Evolutionary conservation across 148 eudicot species (phyloP).

Genomic region (Rhododendron henanense): DNA sequence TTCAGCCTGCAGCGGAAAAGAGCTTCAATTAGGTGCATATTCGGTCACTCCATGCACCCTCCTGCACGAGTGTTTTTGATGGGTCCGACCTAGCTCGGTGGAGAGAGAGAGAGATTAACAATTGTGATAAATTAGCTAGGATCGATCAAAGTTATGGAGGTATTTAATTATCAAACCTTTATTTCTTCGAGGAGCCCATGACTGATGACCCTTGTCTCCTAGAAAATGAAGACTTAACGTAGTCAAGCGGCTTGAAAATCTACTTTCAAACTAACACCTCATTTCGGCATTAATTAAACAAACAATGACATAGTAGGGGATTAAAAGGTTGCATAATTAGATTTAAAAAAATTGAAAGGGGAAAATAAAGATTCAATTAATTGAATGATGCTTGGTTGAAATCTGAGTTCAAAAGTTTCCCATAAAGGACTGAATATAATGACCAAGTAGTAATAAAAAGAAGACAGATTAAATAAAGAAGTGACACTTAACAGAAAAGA

Average conservation of each 20-base stretch:
- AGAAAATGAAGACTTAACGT: background rate
- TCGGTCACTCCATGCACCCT: too few species aligned
- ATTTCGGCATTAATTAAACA: slow-evolving; percentile 15
- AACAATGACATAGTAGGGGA: background rate
- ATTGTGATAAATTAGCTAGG: background rate
- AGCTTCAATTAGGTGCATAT: too few species aligned
- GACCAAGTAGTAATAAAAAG: background rate
- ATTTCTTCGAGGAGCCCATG: slow-evolving; percentile 31
- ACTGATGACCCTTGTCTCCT: background rate
- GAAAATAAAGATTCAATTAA: background rate
- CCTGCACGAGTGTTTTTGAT: too few species aligned
- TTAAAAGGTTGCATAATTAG: background rate
- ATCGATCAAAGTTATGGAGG: background rate
- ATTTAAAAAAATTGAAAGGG: background rate
- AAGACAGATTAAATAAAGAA: background rate
- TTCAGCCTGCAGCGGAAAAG: too few species aligned
- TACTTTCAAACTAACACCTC: slow-evolving; percentile 18
- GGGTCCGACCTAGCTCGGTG: too few species aligned
- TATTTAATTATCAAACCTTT: slow-evolving; percentile 2
- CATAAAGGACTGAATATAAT: background rate
- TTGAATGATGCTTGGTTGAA: slow-evolving; percentile 13
- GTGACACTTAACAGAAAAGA: background rate
- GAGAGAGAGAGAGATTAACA: too few species aligned
- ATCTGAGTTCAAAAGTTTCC: slow-evolving; percentile 10
- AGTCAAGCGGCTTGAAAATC: slow-evolving; percentile 11